phyloP scores from a whole-genome alignment of 176 grass and related monocot genomes.

The Areca catechu region DNA sequence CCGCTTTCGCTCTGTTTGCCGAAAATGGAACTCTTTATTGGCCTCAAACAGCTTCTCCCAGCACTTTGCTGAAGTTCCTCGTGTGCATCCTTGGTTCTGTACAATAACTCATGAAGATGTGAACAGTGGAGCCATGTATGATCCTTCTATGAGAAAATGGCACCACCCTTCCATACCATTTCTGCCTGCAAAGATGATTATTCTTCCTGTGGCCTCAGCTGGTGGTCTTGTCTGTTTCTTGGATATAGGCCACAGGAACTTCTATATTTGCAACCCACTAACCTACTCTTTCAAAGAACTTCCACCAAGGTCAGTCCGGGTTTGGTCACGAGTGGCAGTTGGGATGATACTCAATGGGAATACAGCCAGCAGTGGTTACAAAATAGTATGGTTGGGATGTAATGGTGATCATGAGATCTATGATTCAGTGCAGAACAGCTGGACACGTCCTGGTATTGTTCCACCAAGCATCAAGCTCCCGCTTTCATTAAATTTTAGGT shows the following conservation, averaged over 20 bases:
- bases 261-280: slow-evolving; percentile 88
- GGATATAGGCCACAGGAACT: slow-evolving; percentile 70
- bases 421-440: slow-evolving; percentile 51
- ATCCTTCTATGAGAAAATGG: slow-evolving; percentile 76
- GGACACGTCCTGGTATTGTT: slow-evolving; percentile 44
- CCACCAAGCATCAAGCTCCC: slow-evolving; percentile 74
- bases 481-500: slow-evolving; percentile 87
- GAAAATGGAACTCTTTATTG: slow-evolving; percentile 71
- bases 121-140: slow-evolving; percentile 65
- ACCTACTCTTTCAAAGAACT: slow-evolving; percentile 69
- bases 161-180: slow-evolving; percentile 53
- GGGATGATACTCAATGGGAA: slow-evolving; percentile 82
- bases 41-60: slow-evolving; percentile 59
- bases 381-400: slow-evolving; percentile 75
- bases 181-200: slow-evolving; percentile 44
- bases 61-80: slow-evolving; percentile 46
- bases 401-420: slow-evolving; percentile 73
- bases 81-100: slow-evolving; percentile 71
- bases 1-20: slow-evolving; percentile 74
- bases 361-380: slow-evolving; percentile 56
- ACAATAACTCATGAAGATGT: slow-evolving; percentile 76
- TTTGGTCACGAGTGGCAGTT: slow-evolving; percentile 82
- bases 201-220: slow-evolving; percentile 83
- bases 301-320: slow-evolving; percentile 54
- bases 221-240: slow-evolving; percentile 93